Conservation (phyloP, 1,284 basidiomycete genomes). For the Malassezia pachydermatis region DNA sequence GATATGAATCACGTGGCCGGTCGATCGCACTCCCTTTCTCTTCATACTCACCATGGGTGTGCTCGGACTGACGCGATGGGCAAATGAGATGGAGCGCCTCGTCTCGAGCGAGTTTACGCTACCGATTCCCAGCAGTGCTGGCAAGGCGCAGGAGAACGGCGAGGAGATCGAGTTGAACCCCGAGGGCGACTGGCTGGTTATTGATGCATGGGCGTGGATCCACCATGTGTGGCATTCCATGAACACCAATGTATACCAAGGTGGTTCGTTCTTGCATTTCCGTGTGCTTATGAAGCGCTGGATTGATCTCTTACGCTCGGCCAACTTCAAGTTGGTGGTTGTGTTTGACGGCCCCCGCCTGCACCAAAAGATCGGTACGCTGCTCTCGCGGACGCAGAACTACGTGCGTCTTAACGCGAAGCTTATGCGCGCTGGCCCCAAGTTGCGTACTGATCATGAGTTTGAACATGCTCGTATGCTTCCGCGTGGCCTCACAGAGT, state of each 20-base stretch:
- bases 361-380: constrained; percentile 16
- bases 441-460: constrained; percentile 14
- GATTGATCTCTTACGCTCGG: constrained; percentile 10
- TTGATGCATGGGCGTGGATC: constrained; percentile 20
- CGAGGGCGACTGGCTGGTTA: constrained; percentile 17
- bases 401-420: constrained; percentile 18
- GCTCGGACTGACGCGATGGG: constrained; percentile 18
- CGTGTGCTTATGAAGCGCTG: constrained; percentile 8
- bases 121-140: constrained; percentile 6
- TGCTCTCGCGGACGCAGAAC: constrained; percentile 14
- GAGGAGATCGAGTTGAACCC: constrained; percentile 10
- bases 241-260: constrained; percentile 21
- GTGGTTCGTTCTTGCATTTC: constrained; percentile 14
- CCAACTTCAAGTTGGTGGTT: constrained; percentile 14
- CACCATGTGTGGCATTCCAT: constrained; percentile 20
- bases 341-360: constrained; percentile 18
- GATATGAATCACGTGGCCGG: constrained; percentile 7
- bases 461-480: constrained; percentile 17
- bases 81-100: constrained; percentile 14
- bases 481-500: constrained; percentile 13
- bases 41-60: constrained; percentile 14
- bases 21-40: not conserved
- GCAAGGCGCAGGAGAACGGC: constrained; percentile 9
- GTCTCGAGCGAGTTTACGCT: constrained; percentile 16
- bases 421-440: constrained; percentile 19